Conservation (phyloP, 805 yeast species). For the Lipomyces spencermartinsiae region DNA sequence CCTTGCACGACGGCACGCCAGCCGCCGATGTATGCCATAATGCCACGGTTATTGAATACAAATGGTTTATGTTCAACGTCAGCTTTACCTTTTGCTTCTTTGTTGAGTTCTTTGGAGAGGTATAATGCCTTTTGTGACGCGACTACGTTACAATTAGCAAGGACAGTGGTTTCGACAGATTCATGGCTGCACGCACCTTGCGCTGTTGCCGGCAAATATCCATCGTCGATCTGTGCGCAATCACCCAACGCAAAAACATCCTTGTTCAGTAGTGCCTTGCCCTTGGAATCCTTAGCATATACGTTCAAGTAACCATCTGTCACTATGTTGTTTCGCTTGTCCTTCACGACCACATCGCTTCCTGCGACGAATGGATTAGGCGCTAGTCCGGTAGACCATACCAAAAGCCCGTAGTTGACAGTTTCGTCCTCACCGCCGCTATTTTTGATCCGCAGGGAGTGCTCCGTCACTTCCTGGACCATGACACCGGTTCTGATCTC, state of each 20-base stretch:
- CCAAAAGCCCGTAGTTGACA: slow-evolving; percentile 65
- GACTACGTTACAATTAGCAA: not conserved
- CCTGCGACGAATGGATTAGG: slow-evolving; percentile 64
- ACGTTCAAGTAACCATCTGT: slow-evolving; percentile 73
- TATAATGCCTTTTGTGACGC: slow-evolving; percentile 66
- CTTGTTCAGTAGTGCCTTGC: slow-evolving; percentile 40
- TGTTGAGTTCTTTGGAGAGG: slow-evolving; percentile 63
- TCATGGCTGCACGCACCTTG: slow-evolving; percentile 60
- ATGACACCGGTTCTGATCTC: slow-evolving; percentile 68
- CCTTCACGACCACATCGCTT: slow-evolving; percentile 57
- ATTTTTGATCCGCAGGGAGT: slow-evolving; percentile 63
- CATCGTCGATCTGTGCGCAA: slow-evolving; percentile 68
- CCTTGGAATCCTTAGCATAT: slow-evolving; percentile 49
- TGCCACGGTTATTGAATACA: slow-evolving; percentile 66
- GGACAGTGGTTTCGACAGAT: not conserved
- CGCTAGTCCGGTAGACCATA: slow-evolving; percentile 80
- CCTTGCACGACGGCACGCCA: slow-evolving; percentile 38
- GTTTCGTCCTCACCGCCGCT: slow-evolving; percentile 52
- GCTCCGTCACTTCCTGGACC: slow-evolving; percentile 62
- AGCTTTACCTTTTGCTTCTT: slow-evolving; percentile 52
- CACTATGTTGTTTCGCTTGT: slow-evolving; percentile 59
- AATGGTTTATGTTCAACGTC: slow-evolving; percentile 64
- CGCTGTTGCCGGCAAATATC: slow-evolving; percentile 74
- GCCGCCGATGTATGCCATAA: slow-evolving; percentile 67
- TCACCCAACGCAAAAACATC: slow-evolving; percentile 76